A percentile compares a stretch with the other conserved stretches of the same genome.
These are phyloP conservation scores for Neophaeococcomyces aloes DNA, from an alignment of 2,329 filamentous ascomycete species.

Conservation along the genomic window DNA sequence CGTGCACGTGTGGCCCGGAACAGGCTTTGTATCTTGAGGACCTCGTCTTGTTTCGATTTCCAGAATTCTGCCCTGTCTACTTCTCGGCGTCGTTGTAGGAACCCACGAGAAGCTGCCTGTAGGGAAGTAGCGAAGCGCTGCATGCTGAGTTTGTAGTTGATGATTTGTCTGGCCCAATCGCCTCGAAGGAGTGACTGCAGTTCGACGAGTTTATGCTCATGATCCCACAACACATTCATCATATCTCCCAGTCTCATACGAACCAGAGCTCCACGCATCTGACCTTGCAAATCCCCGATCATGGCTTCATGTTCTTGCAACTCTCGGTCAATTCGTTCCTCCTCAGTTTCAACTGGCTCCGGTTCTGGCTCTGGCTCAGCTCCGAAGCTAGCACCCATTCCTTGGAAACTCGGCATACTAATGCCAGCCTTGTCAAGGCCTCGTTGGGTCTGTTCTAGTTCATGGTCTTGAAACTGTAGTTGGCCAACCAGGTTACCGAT, in stretches of 20 bases:
- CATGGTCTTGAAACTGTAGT: slow-evolving; percentile 93
- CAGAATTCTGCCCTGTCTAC: slow-evolving; percentile 55
- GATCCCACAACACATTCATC: slow-evolving; percentile 86
- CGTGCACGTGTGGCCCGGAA: slow-evolving; percentile 48
- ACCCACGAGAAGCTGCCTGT: slow-evolving; percentile 69
- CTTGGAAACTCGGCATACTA: slow-evolving; percentile 94
- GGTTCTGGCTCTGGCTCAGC: slow-evolving; percentile 66
- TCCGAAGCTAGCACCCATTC: slow-evolving; percentile 92
- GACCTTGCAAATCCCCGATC: slow-evolving; percentile 74
- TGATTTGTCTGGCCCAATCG: slow-evolving; percentile 74
- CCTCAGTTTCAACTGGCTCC: slow-evolving; percentile 69
- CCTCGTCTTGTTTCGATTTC: slow-evolving; percentile 58
- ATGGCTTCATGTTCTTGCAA: slow-evolving; percentile 62
- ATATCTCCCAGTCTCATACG: slow-evolving; percentile 65
- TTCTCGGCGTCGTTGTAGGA: slow-evolving; percentile 57
- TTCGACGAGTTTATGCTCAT: slow-evolving; percentile 65
- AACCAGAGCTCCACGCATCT: slow-evolving; percentile 69
- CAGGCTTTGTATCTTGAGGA: slow-evolving; percentile 73
- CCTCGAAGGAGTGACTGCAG: slow-evolving; percentile 80
- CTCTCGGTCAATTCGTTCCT: slow-evolving; percentile 76
- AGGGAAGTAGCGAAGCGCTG: slow-evolving; percentile 65
- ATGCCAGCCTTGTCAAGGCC: slow-evolving; percentile 90
- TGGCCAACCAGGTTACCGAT: slow-evolving; percentile 96
- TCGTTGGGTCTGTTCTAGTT: slow-evolving; percentile 92
- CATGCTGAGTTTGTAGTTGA: slow-evolving; percentile 75